Percentiles rank a stretch among this genome's conserved stretches.
These are phyloP conservation scores for Forsythia suspensa DNA, from an alignment of 257 asterid species.

Conservation along the genomic window DNA sequence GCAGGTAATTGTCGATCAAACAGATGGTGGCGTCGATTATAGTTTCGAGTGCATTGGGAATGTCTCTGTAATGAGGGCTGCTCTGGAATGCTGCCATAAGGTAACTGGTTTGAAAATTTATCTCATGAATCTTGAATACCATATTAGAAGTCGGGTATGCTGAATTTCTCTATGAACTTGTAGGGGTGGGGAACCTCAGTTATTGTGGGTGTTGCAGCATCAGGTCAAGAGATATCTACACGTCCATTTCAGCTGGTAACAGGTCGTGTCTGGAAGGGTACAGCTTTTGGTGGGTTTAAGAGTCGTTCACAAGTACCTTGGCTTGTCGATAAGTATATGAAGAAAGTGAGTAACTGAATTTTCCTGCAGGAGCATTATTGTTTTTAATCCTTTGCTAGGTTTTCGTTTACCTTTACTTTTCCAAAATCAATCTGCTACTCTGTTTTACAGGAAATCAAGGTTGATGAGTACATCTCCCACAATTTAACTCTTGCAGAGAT, in stretches of 20 bases:
- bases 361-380: not conserved
- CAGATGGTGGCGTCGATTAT: slow-evolving; percentile 98
- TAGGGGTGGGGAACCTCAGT: slow-evolving; percentile 99
- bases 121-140: not conserved
- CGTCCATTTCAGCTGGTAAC: slow-evolving; percentile 99
- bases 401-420: too few relatives aligned
- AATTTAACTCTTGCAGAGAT: slow-evolving; percentile 69
- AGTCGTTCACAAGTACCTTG: slow-evolving; percentile 97
- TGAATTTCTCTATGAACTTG: slow-evolving; percentile 17
- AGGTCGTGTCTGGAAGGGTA: slow-evolving; percentile 99
- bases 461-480: slow-evolving; percentile 95
- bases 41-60: slow-evolving; percentile 99
- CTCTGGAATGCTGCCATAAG: slow-evolving; percentile 99
- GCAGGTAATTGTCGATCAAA: slow-evolving; percentile 82
- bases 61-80: slow-evolving; percentile 90
- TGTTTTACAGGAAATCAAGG: slow-evolving; percentile 81
- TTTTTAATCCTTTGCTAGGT: not conserved
- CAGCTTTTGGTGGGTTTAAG: slow-evolving; percentile 97
- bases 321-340: slow-evolving; percentile 90
- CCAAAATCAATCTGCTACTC: not conserved
- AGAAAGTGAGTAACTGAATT: slow-evolving; percentile 55
- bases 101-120: slow-evolving; percentile 30
- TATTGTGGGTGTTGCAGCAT: slow-evolving; percentile 99
- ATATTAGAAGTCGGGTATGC: slow-evolving; percentile 1
- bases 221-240: slow-evolving; percentile 97